phyloP scores from a whole-genome alignment of 2,329 filamentous ascomycete genomes.

The Neonectria ditissima region DNA sequence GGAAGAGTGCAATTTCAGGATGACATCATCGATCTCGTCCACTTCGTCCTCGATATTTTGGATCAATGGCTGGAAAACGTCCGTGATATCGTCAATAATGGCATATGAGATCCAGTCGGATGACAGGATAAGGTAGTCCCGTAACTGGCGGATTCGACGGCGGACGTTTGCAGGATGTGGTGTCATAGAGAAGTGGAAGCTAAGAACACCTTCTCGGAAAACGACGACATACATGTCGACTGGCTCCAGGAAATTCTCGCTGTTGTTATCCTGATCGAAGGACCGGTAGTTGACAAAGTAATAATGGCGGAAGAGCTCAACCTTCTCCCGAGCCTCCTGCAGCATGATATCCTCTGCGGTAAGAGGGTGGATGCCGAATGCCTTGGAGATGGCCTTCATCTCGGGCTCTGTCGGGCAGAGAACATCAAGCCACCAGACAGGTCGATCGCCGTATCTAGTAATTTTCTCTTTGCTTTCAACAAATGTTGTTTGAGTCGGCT shows the following conservation, averaged over 20 bases:
- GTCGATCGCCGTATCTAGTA: slow-evolving; percentile 79
- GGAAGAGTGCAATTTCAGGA: slow-evolving; percentile 81
- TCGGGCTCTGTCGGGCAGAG: slow-evolving; percentile 91
- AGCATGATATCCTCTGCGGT: slow-evolving; percentile 98
- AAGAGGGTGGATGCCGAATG: slow-evolving; percentile 95
- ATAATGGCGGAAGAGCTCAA: slow-evolving; percentile 96
- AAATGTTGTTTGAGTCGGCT: slow-evolving; percentile 33
- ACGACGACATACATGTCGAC: slow-evolving; percentile 98
- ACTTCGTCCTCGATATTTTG: slow-evolving; percentile 95
- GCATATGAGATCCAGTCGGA: slow-evolving; percentile 99
- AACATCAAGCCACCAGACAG: slow-evolving; percentile 97
- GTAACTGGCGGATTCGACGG: slow-evolving; percentile 89
- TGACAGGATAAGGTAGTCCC: slow-evolving; percentile 91
- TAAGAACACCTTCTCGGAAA: slow-evolving; percentile 94
- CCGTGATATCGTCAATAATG: slow-evolving; percentile 97
- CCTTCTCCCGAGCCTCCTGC: slow-evolving; percentile 97
- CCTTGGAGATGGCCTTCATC: slow-evolving; percentile 92
- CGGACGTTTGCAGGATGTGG: slow-evolving; percentile 97
- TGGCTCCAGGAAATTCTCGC: slow-evolving; percentile 90
- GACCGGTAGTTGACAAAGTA: slow-evolving; percentile 99
- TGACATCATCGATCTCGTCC: slow-evolving; percentile 94
- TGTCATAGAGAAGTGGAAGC: slow-evolving; percentile 96
- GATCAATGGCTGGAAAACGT: slow-evolving; percentile 93
- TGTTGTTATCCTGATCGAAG: slow-evolving; percentile 93
- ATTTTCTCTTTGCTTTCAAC: slow-evolving; percentile 53